phyloP scores from a whole-genome alignment of 2,329 filamentous ascomycete genomes.

The Aspergillus sojae region DNA sequence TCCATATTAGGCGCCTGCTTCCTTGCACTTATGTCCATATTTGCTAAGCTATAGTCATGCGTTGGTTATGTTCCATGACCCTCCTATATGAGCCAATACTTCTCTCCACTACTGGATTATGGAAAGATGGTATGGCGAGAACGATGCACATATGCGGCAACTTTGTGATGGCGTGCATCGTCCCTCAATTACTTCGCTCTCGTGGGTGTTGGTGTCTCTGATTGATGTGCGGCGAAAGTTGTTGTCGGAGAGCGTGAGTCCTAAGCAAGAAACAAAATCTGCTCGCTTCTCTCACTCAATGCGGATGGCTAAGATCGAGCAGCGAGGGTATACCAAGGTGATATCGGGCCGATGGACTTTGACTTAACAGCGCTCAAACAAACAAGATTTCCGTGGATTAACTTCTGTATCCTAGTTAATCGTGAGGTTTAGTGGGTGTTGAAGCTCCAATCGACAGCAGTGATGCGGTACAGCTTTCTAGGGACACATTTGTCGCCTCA shows the following conservation, averaged over 20 bases:
- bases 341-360: neutral
- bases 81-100: neutral
- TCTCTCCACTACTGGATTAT: neutral
- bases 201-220: neutral
- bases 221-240: neutral
- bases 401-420: neutral
- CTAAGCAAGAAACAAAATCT: neutral
- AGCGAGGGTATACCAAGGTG: neutral
- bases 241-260: neutral
- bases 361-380: neutral
- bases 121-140: neutral
- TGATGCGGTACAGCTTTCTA: neutral
- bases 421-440: neutral
- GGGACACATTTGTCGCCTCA: neutral
- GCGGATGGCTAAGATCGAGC: neutral
- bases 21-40: neutral
- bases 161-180: neutral
- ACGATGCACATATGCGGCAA: neutral
- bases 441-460: neutral
- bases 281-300: neutral
- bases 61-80: neutral
- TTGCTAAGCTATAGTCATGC: neutral
- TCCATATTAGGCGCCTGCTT: neutral
- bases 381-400: neutral
- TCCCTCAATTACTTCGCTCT: neutral